Evolutionary conservation across 768 basidiomycete species (phyloP).

Genomic region (Saitozyma sp.): DNA sequence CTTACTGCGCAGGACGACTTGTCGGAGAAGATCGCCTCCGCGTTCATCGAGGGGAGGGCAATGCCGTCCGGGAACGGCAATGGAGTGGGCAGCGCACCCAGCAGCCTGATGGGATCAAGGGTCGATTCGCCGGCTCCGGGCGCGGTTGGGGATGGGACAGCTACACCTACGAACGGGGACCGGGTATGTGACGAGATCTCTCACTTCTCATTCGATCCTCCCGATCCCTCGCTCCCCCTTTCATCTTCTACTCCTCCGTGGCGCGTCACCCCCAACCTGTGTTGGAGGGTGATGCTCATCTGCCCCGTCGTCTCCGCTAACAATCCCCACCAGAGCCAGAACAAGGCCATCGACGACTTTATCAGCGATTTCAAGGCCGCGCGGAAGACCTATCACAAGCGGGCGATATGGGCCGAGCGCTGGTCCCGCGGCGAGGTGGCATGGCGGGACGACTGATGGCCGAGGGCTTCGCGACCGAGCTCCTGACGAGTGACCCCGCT

Average conservation of each 20-base stretch:
- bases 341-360: conserved; percentile 75
- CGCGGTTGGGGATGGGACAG: neutral
- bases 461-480: no score
- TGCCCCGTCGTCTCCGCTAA: neutral
- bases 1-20: conserved; percentile 85
- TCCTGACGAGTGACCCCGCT: no score
- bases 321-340: conserved; percentile 21
- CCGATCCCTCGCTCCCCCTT: neutral
- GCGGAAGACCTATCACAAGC: conserved; percentile 88
- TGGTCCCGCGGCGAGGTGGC: conserved; percentile 82
- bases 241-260: no score
- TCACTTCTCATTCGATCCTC: neutral
- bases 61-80: neutral
- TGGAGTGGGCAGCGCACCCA: neutral
- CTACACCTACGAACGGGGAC: neutral
- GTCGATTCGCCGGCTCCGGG: conserved; percentile 44
- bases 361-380: conserved; percentile 82
- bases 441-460: conserved; percentile 66
- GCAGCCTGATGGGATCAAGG: conserved; percentile 24
- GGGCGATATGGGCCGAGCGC: conserved; percentile 82
- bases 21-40: conserved; percentile 79
- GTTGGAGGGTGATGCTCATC: no score
- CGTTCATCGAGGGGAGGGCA: conserved; percentile 68
- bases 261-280: no score
- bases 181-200: no score